phyloP scores from a whole-genome alignment of 225 moss, liverwort and hornwort genomes.

The Sphagnum contortum region DNA sequence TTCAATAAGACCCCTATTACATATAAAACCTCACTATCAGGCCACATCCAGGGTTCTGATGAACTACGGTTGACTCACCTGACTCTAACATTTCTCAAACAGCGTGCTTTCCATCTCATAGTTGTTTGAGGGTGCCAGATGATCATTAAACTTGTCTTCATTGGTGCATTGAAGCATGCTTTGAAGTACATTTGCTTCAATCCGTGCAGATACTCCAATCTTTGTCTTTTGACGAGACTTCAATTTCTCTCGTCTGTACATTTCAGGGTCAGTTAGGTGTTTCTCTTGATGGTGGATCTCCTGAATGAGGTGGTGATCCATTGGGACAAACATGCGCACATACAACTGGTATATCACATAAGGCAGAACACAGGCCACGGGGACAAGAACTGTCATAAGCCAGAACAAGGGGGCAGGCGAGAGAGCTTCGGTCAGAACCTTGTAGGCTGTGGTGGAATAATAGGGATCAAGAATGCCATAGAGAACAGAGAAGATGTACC shows the following conservation, averaged over 20 bases:
- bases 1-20: too few species aligned
- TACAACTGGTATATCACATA: conserved; percentile 27
- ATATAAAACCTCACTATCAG: too few species aligned
- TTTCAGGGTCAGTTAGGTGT: conserved; percentile 42
- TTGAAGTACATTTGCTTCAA: conserved; percentile 14
- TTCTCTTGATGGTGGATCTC: conserved; percentile 47
- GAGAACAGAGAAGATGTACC: conserved; percentile 56
- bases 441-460: conserved; percentile 45
- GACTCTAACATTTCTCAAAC: too few species aligned
- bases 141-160: conserved; percentile 35
- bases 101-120: too few species aligned
- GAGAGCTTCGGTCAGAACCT: conserved; percentile 49
- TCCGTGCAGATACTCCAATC: conserved; percentile 46
- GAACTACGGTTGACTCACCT: too few species aligned
- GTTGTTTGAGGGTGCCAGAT: background rate
- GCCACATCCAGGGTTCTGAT: too few species aligned
- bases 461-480: conserved; percentile 30
- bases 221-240: conserved; percentile 30
- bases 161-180: conserved; percentile 29
- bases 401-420: conserved; percentile 53
- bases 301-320: conserved; percentile 60
- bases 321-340: conserved; percentile 30
- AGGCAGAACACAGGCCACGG: conserved; percentile 33
- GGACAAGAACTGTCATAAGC: conserved; percentile 38
- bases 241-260: conserved; percentile 40